Evolutionary conservation across 169 alveolate species (phyloP).

Genomic region (Eimeria maxima): DNA sequence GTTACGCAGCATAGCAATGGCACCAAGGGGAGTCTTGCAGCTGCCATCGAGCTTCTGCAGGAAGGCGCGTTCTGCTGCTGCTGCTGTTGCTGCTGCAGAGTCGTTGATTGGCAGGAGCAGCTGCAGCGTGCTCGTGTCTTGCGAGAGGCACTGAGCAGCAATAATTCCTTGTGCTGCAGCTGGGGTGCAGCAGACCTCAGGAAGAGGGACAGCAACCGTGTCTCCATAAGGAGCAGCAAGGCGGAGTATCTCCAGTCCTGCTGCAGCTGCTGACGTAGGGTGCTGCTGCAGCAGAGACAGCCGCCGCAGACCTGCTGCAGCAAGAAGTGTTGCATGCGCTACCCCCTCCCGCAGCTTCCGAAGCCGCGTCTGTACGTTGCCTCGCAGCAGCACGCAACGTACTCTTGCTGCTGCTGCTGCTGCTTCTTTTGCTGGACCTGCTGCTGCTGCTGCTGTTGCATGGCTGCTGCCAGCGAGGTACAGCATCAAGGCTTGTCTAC

Average conservation of each 20-base stretch:
- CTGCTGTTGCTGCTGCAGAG: conserved; percentile 11
- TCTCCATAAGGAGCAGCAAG: background rate
- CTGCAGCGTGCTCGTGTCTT: conserved; percentile 44
- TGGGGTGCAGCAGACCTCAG: background rate
- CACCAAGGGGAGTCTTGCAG: conserved; percentile 87
- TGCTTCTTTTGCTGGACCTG: conserved; percentile 16
- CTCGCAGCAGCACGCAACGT: conserved; percentile 84
- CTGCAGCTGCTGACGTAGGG: background rate
- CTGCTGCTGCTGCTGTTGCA: background rate
- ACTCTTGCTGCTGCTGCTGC: conserved; percentile 47
- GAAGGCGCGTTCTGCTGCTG: conserved; percentile 86
- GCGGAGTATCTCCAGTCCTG: background rate
- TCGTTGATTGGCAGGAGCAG: conserved; percentile 65
- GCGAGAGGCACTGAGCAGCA: conserved; percentile 84
- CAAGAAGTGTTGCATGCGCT: conserved; percentile 85
- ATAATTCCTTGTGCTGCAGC: conserved; percentile 59
- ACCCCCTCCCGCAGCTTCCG: conserved; percentile 81
- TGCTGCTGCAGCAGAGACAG: conserved; percentile 81
- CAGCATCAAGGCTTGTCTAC: conserved; percentile 80
- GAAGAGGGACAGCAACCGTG: conserved; percentile 27
- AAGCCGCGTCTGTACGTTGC: conserved; percentile 87
- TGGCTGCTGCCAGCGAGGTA: background rate
- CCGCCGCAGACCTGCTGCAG: conserved; percentile 86
- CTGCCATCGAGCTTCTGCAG: conserved; percentile 86
- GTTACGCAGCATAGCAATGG: conserved; percentile 51